These are phyloP conservation scores for Colletotrichum neosansevieriae DNA, from an alignment of 2,329 filamentous ascomycete species.

Conservation along the genomic window DNA sequence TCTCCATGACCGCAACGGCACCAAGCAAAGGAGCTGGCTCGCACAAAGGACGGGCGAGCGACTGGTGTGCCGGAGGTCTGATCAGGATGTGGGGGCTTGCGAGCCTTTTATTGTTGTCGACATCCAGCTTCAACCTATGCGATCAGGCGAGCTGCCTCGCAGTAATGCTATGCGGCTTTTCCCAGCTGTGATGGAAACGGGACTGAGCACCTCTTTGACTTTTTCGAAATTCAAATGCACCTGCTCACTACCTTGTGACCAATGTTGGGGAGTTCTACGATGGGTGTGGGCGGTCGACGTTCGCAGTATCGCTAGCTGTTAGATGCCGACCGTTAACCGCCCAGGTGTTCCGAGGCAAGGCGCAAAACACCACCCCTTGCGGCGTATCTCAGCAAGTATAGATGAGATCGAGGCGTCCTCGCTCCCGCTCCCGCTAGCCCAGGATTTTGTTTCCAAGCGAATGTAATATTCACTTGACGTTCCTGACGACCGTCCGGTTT, in stretches of 20 bases:
- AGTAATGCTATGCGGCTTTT: no score
- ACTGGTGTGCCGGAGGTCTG: conserved; percentile 2
- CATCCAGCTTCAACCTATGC: background rate
- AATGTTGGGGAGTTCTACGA: background rate
- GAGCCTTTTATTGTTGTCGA: background rate
- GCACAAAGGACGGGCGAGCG: background rate
- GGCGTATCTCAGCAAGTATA: conserved; percentile 12
- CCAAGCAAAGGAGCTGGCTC: conserved; percentile 1
- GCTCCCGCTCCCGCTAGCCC: conserved; percentile 19
- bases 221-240: background rate
- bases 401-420: conserved; percentile 23
- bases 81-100: conserved; percentile 7
- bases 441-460: conserved; percentile 15
- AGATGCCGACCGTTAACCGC: conserved; percentile 32
- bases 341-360: conserved; percentile 31
- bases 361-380: conserved; percentile 2
- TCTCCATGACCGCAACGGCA: background rate
- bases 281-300: conserved; percentile 4
- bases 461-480: conserved; percentile 31
- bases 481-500: conserved; percentile 37
- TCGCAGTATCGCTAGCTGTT: conserved; percentile 1
- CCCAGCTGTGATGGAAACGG: no score
- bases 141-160: background rate
- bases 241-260: background rate
- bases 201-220: no score